These are phyloP conservation scores for Pythium dissimile DNA, from an alignment of 352 stramenopile species.

Conservation along the genomic window DNA sequence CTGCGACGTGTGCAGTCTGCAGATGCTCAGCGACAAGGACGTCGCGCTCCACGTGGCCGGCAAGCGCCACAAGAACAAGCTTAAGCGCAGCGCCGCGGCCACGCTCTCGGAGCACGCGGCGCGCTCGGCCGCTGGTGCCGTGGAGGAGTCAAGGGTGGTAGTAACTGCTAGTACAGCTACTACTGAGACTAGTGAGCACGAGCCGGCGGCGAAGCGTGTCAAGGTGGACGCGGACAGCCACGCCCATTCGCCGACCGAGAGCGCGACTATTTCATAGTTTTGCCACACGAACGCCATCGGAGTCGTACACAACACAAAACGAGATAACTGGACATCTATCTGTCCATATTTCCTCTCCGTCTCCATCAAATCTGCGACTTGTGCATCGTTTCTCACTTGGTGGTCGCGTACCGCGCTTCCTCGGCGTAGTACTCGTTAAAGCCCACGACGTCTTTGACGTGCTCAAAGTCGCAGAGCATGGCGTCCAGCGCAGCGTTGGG, in stretches of 20 bases:
- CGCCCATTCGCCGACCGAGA: background rate
- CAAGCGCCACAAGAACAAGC: slow-evolving; percentile 82
- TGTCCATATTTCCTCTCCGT: too few species aligned
- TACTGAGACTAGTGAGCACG: background rate
- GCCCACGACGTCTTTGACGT: slow-evolving; percentile 92
- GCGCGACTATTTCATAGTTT: too few species aligned
- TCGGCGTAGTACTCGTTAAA: slow-evolving; percentile 92
- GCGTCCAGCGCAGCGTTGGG: slow-evolving; percentile 61
- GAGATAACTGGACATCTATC: too few species aligned
- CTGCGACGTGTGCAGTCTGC: slow-evolving; percentile 63
- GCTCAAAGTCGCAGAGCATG: slow-evolving; percentile 85
- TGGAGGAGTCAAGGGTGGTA: too few species aligned
- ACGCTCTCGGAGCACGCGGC: slow-evolving; percentile 54
- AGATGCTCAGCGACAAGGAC: slow-evolving; percentile 75
- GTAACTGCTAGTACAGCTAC: too few species aligned
- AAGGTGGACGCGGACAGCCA: background rate
- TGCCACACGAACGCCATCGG: too few species aligned
- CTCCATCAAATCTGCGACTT: too few species aligned
- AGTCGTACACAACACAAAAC: too few species aligned
- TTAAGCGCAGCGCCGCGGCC: slow-evolving; percentile 40
- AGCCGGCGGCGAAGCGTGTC: slow-evolving; percentile 1
- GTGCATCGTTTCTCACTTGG: too few species aligned
- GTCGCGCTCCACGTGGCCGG: slow-evolving; percentile 65
- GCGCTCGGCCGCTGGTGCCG: background rate
- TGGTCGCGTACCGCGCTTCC: slow-evolving; percentile 53